Evolutionary conservation across 148 eudicot genomes (phyloP).

Genomic region (Rhododendron molle): DNA sequence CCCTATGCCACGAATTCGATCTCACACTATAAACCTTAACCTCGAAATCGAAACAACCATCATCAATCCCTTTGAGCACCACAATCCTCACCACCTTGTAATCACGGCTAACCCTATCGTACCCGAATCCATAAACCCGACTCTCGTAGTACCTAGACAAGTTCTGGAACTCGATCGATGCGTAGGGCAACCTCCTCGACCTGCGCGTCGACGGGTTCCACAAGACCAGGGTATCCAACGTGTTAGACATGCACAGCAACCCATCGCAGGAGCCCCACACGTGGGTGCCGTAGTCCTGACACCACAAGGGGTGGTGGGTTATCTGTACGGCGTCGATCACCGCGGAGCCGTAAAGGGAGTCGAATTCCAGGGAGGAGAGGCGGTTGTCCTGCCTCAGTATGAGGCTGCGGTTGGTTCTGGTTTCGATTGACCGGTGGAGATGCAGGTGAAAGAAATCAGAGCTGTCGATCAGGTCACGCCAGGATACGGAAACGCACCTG

Average conservation of each 20-base stretch:
- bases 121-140: conserved; percentile 42
- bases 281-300: conserved; percentile 10
- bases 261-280: conserved; percentile 41
- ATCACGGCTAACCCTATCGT: conserved; percentile 33
- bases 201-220: conserved; percentile 34
- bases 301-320: conserved; percentile 27
- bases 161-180: conserved; percentile 15
- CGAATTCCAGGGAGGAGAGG: conserved; percentile 22
- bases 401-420: conserved; percentile 8
- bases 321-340: not conserved
- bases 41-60: conserved; percentile 17
- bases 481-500: conserved; percentile 19
- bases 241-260: conserved; percentile 28
- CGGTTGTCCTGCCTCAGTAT: conserved; percentile 11
- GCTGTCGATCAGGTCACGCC: conserved; percentile 25
- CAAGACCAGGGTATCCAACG: conserved; percentile 15
- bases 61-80: conserved; percentile 5
- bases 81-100: conserved; percentile 49
- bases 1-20: conserved; percentile 34
- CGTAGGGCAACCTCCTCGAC: conserved; percentile 18
- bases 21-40: conserved; percentile 47
- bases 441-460: conserved; percentile 31
- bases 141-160: not conserved
- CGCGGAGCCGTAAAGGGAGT: not conserved
- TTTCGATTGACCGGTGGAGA: conserved; percentile 17